phyloP scores from a whole-genome alignment of 768 basidiomycete species.

The Mrakia frigida region DNA sequence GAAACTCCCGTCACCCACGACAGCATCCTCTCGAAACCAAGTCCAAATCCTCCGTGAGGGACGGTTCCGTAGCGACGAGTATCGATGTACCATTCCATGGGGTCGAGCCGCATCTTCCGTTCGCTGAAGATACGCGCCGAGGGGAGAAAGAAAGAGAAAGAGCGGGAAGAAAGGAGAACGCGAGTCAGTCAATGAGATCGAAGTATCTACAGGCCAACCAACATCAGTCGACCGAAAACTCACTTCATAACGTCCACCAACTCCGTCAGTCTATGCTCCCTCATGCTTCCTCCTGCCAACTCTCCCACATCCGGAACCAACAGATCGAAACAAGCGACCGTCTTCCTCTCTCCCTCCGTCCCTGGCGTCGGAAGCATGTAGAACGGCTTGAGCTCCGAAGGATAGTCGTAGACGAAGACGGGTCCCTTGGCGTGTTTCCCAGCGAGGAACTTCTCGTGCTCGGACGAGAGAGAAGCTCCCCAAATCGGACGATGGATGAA shows the following conservation, averaged over 20 bases:
- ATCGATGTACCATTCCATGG: constrained; percentile 64
- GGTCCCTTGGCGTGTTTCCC: constrained; percentile 64
- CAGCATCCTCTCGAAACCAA: constrained; percentile 89
- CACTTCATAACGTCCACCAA: constrained; percentile 49
- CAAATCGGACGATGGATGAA: constrained; percentile 54
- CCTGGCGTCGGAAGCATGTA: constrained; percentile 62
- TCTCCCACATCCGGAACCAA: constrained; percentile 84
- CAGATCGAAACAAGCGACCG: constrained; percentile 93
- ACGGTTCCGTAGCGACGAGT: constrained; percentile 76
- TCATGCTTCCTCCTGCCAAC: constrained; percentile 82
- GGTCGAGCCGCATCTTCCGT: constrained; percentile 44
- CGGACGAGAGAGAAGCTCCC: constrained; percentile 71
- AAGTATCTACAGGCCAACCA: no score
- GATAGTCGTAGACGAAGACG: constrained; percentile 89
- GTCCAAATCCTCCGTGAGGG: constrained; percentile 90
- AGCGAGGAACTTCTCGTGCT: constrained; percentile 89
- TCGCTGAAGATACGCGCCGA: constrained; percentile 11
- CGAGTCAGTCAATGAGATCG: not conserved
- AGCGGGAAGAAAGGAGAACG: not conserved
- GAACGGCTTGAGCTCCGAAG: constrained; percentile 77
- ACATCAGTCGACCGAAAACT: not conserved
- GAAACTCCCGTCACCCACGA: constrained; percentile 79
- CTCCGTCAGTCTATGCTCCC: constrained; percentile 47
- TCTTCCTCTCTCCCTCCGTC: constrained; percentile 42
- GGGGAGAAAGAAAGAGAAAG: constrained; percentile 2